Percentiles rank a stretch among this genome's conserved stretches.
phyloP scores from a whole-genome alignment of 1,139 yeast genomes.

The Yamadazyma buinensis region DNA sequence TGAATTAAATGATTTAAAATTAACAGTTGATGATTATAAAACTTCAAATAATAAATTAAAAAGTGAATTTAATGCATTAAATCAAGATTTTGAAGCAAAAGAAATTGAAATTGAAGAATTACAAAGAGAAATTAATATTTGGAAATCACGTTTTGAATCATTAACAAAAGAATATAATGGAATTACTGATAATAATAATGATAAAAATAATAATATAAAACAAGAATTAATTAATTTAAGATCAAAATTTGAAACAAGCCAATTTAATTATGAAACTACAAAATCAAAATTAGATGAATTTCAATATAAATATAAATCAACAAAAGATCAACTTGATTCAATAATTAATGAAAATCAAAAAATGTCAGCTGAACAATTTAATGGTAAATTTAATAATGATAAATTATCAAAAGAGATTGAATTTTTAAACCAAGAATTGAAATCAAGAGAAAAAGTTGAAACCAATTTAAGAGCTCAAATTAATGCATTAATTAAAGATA shows the following conservation, averaged over 20 bases:
- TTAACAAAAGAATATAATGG: slow-evolving; percentile 7
- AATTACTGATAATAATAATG: slow-evolving; percentile 3
- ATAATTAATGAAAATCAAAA: slow-evolving; percentile 9
- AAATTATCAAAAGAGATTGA: slow-evolving; percentile 14
- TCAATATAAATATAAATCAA: slow-evolving; percentile 7
- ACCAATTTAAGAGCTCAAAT: slow-evolving; percentile 21
- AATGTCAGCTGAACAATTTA: slow-evolving; percentile 3
- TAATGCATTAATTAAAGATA: slow-evolving; percentile 18
- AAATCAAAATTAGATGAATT: slow-evolving; percentile 9
- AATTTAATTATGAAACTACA: slow-evolving; percentile 1
- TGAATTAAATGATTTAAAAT: background rate
- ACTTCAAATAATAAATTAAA: background rate
- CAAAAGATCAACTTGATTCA: slow-evolving; percentile 7
- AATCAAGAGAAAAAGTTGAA: slow-evolving; percentile 21
- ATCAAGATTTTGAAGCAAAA: slow-evolving; percentile 7
- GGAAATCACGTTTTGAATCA: slow-evolving; percentile 9
- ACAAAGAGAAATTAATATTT: slow-evolving; percentile 4
- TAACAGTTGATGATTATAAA: background rate
- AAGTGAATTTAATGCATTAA: slow-evolving; percentile 5
- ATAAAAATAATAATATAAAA: slow-evolving; percentile 8
- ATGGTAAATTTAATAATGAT: slow-evolving; percentile 7
- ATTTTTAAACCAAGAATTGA: slow-evolving; percentile 17
- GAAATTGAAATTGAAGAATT: slow-evolving; percentile 6
- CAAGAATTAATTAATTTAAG: background rate
- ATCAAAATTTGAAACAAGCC: background rate